Percentiles rank a stretch among this genome's conserved stretches.
phyloP scores from a whole-genome alignment of 2,329 filamentous ascomycete species.

The Pyrenochaeta sp. region DNA sequence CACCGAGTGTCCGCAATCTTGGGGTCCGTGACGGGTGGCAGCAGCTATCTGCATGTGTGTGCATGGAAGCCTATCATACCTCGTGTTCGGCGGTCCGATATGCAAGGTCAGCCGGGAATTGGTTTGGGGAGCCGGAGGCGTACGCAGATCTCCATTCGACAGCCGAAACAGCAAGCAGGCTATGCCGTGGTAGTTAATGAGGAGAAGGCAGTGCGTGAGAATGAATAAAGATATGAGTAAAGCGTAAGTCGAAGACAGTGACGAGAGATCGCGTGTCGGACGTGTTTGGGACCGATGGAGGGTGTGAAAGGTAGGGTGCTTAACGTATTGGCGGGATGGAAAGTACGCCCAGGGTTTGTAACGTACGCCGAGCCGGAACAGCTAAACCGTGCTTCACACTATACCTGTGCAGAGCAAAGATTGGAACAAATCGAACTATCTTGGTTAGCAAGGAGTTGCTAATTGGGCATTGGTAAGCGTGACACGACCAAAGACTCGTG shows the following conservation, averaged over 20 bases:
- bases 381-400: background rate
- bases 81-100: background rate
- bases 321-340: background rate
- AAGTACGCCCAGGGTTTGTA: background rate
- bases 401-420: background rate
- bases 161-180: constrained; percentile 1
- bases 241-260: background rate
- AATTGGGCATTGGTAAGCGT: too few relatives aligned
- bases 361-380: background rate
- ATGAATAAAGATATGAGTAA: background rate
- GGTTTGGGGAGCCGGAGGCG: constrained; percentile 9
- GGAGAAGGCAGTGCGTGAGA: background rate
- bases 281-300: background rate
- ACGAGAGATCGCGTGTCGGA: background rate
- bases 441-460: too few relatives aligned
- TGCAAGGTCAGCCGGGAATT: constrained; percentile 8
- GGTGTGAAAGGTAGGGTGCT: background rate
- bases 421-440: too few relatives aligned
- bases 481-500: too few relatives aligned
- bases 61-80: background rate
- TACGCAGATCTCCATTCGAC: constrained; percentile 1
- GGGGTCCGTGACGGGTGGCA: background rate
- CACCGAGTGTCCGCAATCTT: background rate
- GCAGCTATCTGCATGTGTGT: background rate
- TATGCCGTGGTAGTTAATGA: background rate